These are phyloP conservation scores for Euryodendron excelsum DNA, from an alignment of 148 eudicot genomes.

Conservation along the genomic window DNA sequence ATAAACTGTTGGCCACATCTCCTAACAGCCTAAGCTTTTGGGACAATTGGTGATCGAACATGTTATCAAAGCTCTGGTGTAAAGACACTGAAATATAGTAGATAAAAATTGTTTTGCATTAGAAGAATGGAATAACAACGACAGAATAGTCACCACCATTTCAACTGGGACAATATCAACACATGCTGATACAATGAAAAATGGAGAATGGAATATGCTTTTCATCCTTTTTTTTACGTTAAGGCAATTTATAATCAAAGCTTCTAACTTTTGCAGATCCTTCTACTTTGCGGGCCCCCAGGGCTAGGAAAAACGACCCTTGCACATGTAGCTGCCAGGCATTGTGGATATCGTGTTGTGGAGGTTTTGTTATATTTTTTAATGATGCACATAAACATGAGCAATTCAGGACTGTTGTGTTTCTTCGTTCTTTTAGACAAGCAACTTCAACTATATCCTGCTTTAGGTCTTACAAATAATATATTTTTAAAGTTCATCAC, in stretches of 20 bases:
- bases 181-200: too few relatives aligned
- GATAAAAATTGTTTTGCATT: too few relatives aligned
- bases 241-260: neutral
- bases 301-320: conserved; percentile 98
- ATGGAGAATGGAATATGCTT: too few relatives aligned
- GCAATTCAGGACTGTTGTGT: neutral
- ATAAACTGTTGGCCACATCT: too few relatives aligned
- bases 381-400: neutral
- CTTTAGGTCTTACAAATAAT: neutral
- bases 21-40: too few relatives aligned
- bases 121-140: too few relatives aligned
- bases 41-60: too few relatives aligned
- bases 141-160: too few relatives aligned
- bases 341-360: conserved; percentile 94
- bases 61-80: too few relatives aligned
- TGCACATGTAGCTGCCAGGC: conserved; percentile 94
- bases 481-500: neutral
- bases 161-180: too few relatives aligned
- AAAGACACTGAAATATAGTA: too few relatives aligned
- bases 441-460: neutral
- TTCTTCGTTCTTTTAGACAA: conserved; percentile 4
- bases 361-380: conserved; percentile 54
- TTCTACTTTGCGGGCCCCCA: conserved; percentile 96
- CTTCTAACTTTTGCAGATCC: conserved; percentile 53
- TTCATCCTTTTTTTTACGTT: neutral